These are phyloP conservation scores for Mycosphaerelloides madeirae DNA, from an alignment of 2,329 filamentous ascomycete genomes.

Conservation along the genomic window DNA sequence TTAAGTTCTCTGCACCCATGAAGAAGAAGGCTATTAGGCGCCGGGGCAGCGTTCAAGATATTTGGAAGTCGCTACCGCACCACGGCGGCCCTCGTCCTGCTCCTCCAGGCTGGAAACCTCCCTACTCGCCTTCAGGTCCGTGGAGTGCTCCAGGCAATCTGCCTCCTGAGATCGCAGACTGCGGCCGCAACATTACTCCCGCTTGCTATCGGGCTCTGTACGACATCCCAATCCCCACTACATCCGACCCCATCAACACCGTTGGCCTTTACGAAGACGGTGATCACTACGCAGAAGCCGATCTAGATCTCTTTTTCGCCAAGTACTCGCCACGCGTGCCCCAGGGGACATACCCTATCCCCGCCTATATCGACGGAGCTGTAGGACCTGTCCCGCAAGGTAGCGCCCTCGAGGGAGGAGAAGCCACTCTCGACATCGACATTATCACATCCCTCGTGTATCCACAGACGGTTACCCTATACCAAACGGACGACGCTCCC, in stretches of 20 bases:
- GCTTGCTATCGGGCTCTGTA: conserved; percentile 41
- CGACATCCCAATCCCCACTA: conserved; percentile 30
- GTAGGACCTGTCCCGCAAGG: conserved; percentile 34
- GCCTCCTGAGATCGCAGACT: conserved; percentile 34
- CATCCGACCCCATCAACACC: conserved; percentile 40
- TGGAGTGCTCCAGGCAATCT: neutral
- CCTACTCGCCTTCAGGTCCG: too few relatives aligned
- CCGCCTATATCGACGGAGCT: conserved; percentile 28
- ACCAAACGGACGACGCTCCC: conserved; percentile 41
- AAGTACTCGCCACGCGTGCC: conserved; percentile 26
- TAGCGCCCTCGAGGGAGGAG: conserved; percentile 20
- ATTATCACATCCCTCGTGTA: conserved; percentile 48
- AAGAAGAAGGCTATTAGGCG: conserved; percentile 7
- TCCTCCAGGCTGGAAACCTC: conserved; percentile 1
- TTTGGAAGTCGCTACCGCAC: neutral
- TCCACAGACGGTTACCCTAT: conserved; percentile 48
- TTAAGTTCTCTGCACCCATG: conserved; percentile 31
- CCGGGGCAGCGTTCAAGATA: neutral
- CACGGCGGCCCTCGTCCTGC: too few relatives aligned
- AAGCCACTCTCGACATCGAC: conserved; percentile 48
- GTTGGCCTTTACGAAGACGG: conserved; percentile 50
- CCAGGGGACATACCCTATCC: conserved; percentile 26
- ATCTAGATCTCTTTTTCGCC: conserved; percentile 29
- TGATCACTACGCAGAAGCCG: conserved; percentile 40
- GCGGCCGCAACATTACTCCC: conserved; percentile 53